Conservation (phyloP, 1,284 basidiomycete genomes). For the Papiliotrema laurentii region DNA sequence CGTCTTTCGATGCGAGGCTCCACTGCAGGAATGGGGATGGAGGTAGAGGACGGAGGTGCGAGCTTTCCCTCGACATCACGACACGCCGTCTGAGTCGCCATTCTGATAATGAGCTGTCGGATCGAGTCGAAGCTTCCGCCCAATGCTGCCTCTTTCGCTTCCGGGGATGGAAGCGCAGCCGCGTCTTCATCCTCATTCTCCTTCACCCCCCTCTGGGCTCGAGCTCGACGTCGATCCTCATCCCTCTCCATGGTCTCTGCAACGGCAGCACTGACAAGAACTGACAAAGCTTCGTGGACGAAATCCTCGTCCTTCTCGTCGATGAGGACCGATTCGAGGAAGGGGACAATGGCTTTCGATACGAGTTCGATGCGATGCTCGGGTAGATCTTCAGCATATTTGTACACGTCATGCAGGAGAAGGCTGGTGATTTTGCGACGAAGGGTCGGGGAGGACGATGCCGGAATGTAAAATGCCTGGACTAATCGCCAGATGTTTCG, state of each 20-base stretch:
- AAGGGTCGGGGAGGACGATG: conserved; percentile 25
- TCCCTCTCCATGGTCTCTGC: conserved; percentile 47
- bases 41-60: background rate
- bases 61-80: conserved; percentile 26
- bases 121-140: conserved; percentile 43
- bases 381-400: conserved; percentile 45
- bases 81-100: conserved; percentile 39
- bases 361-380: conserved; percentile 45
- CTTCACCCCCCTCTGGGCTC: conserved; percentile 13
- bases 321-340: conserved; percentile 46
- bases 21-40: background rate
- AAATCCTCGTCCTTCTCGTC: conserved; percentile 44
- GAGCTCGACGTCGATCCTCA: conserved; percentile 30
- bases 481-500: conserved; percentile 49
- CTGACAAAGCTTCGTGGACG: conserved; percentile 34
- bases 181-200: conserved; percentile 37
- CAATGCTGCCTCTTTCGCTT: conserved; percentile 24
- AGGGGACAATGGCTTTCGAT: conserved; percentile 46
- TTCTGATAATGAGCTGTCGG: conserved; percentile 36
- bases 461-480: conserved; percentile 43
- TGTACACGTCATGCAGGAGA: conserved; percentile 48
- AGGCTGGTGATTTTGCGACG: conserved; percentile 38
- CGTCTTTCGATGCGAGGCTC: conserved; percentile 1
- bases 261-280: conserved; percentile 46
- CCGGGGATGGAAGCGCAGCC: conserved; percentile 20